phyloP scores from a whole-genome alignment of 1,284 basidiomycete species.

The Austropuccinia psidii region DNA sequence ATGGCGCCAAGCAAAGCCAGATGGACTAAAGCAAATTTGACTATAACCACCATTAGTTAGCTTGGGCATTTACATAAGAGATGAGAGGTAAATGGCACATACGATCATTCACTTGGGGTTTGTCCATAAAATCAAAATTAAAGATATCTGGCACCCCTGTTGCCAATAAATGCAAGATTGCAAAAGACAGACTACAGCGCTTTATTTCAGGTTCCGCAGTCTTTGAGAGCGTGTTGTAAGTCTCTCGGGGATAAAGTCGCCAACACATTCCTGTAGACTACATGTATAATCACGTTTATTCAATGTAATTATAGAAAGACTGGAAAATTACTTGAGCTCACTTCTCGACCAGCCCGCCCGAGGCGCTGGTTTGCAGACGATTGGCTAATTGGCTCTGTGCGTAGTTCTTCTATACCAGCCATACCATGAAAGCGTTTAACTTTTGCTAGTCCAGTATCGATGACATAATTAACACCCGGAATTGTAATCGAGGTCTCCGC shows the following conservation, averaged over 20 bases:
- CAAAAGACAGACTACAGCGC: slow-evolving; percentile 71
- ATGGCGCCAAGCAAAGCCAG: slow-evolving; percentile 69
- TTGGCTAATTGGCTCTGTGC: slow-evolving; percentile 63
- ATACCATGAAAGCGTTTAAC: slow-evolving; percentile 66
- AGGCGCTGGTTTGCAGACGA: slow-evolving; percentile 81
- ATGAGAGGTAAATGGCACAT: slow-evolving; percentile 46
- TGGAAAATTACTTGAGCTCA: slow-evolving; percentile 46
- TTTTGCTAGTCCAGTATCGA: slow-evolving; percentile 91
- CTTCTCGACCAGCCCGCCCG: slow-evolving; percentile 84
- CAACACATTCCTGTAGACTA: slow-evolving; percentile 74
- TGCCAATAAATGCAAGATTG: slow-evolving; percentile 64
- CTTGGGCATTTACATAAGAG: neutral
- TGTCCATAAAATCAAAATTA: slow-evolving; percentile 73
- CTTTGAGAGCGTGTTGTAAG: slow-evolving; percentile 60
- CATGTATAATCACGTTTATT: neutral
- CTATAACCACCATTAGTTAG: slow-evolving; percentile 44
- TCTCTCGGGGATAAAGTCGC: slow-evolving; percentile 74
- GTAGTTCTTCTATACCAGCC: slow-evolving; percentile 57
- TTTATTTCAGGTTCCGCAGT: slow-evolving; percentile 79
- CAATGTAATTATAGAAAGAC: neutral
- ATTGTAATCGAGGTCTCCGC: slow-evolving; percentile 99
- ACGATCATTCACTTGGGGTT: slow-evolving; percentile 65
- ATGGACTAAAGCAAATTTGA: slow-evolving; percentile 63
- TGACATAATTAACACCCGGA: slow-evolving; percentile 86
- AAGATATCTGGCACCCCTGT: slow-evolving; percentile 61